Evolutionary conservation across 805 yeast species (phyloP).

Genomic region (Metschnikowia lunata): DNA sequence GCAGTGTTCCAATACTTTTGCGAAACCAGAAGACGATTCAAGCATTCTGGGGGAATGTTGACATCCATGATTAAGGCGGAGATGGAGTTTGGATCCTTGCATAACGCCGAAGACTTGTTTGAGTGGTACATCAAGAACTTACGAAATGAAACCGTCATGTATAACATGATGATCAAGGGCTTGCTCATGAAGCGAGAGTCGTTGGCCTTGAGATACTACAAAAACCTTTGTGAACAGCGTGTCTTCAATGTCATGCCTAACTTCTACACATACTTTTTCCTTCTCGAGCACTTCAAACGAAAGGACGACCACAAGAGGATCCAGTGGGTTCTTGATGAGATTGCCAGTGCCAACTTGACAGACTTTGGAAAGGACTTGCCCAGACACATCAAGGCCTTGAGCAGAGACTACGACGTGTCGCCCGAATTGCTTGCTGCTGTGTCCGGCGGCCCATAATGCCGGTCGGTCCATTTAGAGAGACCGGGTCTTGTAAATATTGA

Average conservation of each 20-base stretch:
- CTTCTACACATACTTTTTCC: slow-evolving; percentile 45
- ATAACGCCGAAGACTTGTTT: slow-evolving; percentile 29
- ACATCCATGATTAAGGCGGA: slow-evolving; percentile 48
- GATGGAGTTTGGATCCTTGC: slow-evolving; percentile 35
- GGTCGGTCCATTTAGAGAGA: too few relatives aligned
- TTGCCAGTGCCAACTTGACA: slow-evolving; percentile 25
- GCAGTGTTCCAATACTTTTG: slow-evolving; percentile 41
- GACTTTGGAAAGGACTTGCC: slow-evolving; percentile 42
- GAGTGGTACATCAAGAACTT: slow-evolving; percentile 32
- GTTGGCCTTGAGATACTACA: slow-evolving; percentile 40
- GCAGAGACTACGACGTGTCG: slow-evolving; percentile 15
- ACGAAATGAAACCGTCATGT: slow-evolving; percentile 33
- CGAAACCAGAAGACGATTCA: slow-evolving; percentile 22
- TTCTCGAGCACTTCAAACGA: slow-evolving; percentile 37
- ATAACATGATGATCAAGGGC: slow-evolving; percentile 37
- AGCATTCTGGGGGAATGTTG: slow-evolving; percentile 32
- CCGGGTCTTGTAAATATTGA: slow-evolving; percentile 3
- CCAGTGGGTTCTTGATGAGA: slow-evolving; percentile 36
- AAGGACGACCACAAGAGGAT: slow-evolving; percentile 28
- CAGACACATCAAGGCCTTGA: slow-evolving; percentile 21
- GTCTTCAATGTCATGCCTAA: slow-evolving; percentile 36
- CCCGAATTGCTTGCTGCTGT: slow-evolving; percentile 15
- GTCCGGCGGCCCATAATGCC: neutral
- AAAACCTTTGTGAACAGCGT: slow-evolving; percentile 26
- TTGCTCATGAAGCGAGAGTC: slow-evolving; percentile 29